These are phyloP conservation scores for Senecio squalidus DNA, from an alignment of 140 eudicot species.

Conservation along the genomic window DNA sequence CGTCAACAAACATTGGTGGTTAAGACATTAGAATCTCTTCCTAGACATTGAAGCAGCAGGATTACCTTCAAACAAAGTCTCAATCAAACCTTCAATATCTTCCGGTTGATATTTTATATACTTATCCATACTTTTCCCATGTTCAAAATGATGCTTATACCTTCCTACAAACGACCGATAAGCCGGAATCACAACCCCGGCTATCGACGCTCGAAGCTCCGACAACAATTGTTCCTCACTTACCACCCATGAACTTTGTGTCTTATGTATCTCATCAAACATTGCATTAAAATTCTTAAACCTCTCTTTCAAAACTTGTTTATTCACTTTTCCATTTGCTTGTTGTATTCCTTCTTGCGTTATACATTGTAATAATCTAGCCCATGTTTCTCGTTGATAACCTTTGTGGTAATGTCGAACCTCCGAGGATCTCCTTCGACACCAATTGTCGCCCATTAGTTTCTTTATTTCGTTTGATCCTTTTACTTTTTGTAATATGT, in stretches of 20 bases:
- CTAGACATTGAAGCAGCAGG: conserved; percentile 27
- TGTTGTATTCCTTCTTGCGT: conserved; percentile 58
- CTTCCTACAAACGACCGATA: conserved; percentile 81
- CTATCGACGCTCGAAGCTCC: conserved; percentile 75
- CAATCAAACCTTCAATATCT: conserved; percentile 72
- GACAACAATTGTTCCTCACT: conserved; percentile 82
- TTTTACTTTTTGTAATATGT: conserved; percentile 70
- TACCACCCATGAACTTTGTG: conserved; percentile 84
- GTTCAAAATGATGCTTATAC: conserved; percentile 56
- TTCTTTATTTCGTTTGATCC: conserved; percentile 59
- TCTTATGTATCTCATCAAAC: conserved; percentile 82
- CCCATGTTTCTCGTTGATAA: conserved; percentile 89
- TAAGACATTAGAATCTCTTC: conserved; percentile 37
- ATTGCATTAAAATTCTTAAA: conserved; percentile 60
- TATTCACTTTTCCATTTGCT: conserved; percentile 51
- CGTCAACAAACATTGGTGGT: no score
- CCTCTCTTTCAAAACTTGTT: conserved; percentile 57
- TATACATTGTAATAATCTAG: conserved; percentile 47
- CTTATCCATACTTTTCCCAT: conserved; percentile 50
- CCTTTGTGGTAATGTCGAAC: conserved; percentile 74
- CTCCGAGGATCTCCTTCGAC: conserved; percentile 60
- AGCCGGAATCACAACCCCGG: conserved; percentile 87
- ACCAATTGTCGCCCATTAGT: conserved; percentile 70
- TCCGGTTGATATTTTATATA: conserved; percentile 86
- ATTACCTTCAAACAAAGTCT: conserved; percentile 75